These are phyloP conservation scores for Colletotrichum coccodes DNA, from an alignment of 2,329 filamentous ascomycete genomes.

Conservation along the genomic window DNA sequence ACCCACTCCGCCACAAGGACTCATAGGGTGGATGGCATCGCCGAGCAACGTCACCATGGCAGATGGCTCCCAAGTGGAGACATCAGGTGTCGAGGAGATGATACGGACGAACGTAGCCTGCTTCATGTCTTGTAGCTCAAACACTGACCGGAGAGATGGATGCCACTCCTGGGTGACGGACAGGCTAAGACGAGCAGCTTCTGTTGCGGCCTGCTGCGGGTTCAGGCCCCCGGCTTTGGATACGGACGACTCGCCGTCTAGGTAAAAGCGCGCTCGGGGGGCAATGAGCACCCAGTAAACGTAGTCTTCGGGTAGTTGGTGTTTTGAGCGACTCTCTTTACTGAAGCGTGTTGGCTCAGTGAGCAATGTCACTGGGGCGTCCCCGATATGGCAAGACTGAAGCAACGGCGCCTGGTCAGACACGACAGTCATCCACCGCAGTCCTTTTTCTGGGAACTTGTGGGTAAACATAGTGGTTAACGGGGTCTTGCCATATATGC, in stretches of 20 bases:
- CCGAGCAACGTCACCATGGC: slow-evolving; percentile 68
- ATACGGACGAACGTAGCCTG: slow-evolving; percentile 76
- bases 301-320: slow-evolving; percentile 2
- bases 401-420: slow-evolving; percentile 73
- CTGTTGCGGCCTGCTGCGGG: neutral
- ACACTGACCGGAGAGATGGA: slow-evolving; percentile 62
- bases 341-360: slow-evolving; percentile 52
- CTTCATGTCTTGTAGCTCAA: slow-evolving; percentile 65
- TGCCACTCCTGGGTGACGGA: slow-evolving; percentile 53
- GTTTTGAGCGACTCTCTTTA: neutral
- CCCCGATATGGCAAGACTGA: slow-evolving; percentile 69
- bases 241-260: neutral
- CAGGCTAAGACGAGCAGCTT: slow-evolving; percentile 1
- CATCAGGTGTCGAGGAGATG: slow-evolving; percentile 70
- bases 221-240: neutral
- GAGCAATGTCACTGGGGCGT: slow-evolving; percentile 64
- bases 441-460: slow-evolving; percentile 67
- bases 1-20: slow-evolving; percentile 64
- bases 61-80: slow-evolving; percentile 69
- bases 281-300: slow-evolving; percentile 17
- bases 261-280: neutral
- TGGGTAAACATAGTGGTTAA: slow-evolving; percentile 64
- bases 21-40: slow-evolving; percentile 68
- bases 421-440: slow-evolving; percentile 69
- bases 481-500: slow-evolving; percentile 73